Base-by-base conservation (phyloP, 2,329 filamentous ascomycete species). In the Coniochaeta pulveracea region DNA sequence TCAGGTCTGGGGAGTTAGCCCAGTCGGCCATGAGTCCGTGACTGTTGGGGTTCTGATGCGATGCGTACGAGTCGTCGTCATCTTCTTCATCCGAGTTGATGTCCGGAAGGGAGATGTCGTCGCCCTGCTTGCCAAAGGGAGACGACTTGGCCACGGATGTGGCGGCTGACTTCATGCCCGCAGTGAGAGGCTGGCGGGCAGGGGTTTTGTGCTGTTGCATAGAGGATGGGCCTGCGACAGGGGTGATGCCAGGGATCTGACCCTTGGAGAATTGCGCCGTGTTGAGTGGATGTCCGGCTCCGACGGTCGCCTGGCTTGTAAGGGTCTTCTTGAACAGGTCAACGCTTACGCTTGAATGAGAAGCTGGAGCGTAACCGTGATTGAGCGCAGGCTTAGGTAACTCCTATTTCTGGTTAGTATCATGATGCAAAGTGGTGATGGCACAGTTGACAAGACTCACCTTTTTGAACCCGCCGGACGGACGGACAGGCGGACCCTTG, bases 1-100 rank as follows among this genome's bases (percentile, higher is more conserved):
- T 75, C 28, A 98, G 71, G 41, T 85, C 80, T 9, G 89, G 88
- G 3, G 85, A 85, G 49, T 94, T 81, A 4, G 85, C 86, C 91
- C 91, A 98, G 6, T 76, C 73, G 3, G 85, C 83, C 11, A 85
- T 72, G 34, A 48, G 50, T 19, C 57, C 49, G 16, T 56, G 50
- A 60, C 84, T 76, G 10, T 8, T 14, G n/a, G n/a, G 3, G 27
- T 16, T 3, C 30, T 68, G 56, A 30, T 61, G 61, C 21, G 68
- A 69, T 21, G 61, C 60, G 6, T 61, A 61, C 10, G 75, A 72
- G 25, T 80, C 73, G 5, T 89, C 82, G 31, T 89, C 82, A 38
- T 93, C 85, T 47, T 94, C 88, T 19, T 85, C 86, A 51, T 98
- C 93, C 2, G 91, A 96, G 42, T 86, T 77, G 45, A 98, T 96